These are phyloP conservation scores for Pseudogymnoascus sp. DNA, from an alignment of 2,329 filamentous ascomycete genomes.

Conservation along the genomic window DNA sequence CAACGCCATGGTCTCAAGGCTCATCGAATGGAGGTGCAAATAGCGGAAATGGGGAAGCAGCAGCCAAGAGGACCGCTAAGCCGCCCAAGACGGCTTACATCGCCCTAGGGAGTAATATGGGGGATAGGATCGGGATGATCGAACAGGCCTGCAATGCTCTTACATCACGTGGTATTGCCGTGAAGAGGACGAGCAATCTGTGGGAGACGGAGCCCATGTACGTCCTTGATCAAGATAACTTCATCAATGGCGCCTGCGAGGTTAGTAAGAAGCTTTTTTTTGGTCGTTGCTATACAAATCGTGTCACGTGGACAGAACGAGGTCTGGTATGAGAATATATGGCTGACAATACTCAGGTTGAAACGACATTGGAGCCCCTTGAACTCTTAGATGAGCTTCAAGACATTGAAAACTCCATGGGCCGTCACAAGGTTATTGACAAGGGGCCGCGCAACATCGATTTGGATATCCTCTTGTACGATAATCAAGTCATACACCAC, in stretches of 20 bases:
- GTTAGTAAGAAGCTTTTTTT: constrained; percentile 41
- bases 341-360: constrained; percentile 48
- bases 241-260: constrained; percentile 89
- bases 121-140: constrained; percentile 76
- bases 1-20: constrained; percentile 17
- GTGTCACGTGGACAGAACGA: neutral
- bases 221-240: constrained; percentile 76
- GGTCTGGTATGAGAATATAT: constrained; percentile 4
- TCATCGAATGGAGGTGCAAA: neutral
- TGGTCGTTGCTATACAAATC: neutral
- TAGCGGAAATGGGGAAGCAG: neutral
- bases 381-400: constrained; percentile 74
- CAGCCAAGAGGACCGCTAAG: constrained; percentile 6
- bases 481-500: constrained; percentile 54
- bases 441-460: constrained; percentile 95
- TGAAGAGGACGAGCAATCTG: constrained; percentile 74
- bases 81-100: constrained; percentile 53
- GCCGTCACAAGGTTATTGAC: constrained; percentile 75
- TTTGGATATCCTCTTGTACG: constrained; percentile 83
- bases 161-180: constrained; percentile 60
- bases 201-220: constrained; percentile 99
- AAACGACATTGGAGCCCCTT: constrained; percentile 68
- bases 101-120: constrained; percentile 87
- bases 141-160: constrained; percentile 76
- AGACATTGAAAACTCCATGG: constrained; percentile 70